Base-by-base conservation (phyloP, 176 grass and related monocot species). In the Hsuehochloa calcarea region DNA sequence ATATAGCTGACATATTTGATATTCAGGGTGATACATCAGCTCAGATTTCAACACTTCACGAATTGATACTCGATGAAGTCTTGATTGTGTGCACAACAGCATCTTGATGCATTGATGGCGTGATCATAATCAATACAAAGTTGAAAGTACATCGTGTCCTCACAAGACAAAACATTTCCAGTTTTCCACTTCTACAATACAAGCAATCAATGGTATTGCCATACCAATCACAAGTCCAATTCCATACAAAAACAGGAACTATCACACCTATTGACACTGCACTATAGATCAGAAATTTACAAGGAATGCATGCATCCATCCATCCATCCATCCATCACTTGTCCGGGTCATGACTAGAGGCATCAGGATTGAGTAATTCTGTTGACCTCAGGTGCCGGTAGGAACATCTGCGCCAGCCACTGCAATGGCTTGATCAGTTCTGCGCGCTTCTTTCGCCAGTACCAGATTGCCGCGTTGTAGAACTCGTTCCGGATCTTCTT, bases 401-500 rank as follows among this genome's bases (percentile, higher is more conserved):
- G 26, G 74, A 83, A 89, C 83, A 92, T 75, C 74, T 86, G 86
- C 0, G 84, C 68, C 45, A 98, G 47, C 91, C 93, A 89, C 58
- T 94, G 90, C 67, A 96, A 43, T 0, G 90, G 96, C 13, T 89
- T 46, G 20, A 90, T 61, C 10, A 95, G 47, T 65, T 95, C 91
- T 4, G 86, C 86, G 0, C 84, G 89, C 90, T 95, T 94, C 86
- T 95, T 95, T 47, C 88, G 38, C 93, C 96, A 98, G 81, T 90
- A 98, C 90, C 88, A 92, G 74, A 96, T 98, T 2, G 93, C 96
- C 2, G 88, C 78, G 13, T 85, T 92, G 81, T 98, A 98, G 68
- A 95, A 92, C 80, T 98, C 96, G 4, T 98, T 98, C 13, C 91
- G 90, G 85, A 98, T 95, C 77, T 77, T 92, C 77, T 81, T 81